Conservation (phyloP, 2,329 filamentous ascomycete genomes). For the Gyromitra esculenta region DNA sequence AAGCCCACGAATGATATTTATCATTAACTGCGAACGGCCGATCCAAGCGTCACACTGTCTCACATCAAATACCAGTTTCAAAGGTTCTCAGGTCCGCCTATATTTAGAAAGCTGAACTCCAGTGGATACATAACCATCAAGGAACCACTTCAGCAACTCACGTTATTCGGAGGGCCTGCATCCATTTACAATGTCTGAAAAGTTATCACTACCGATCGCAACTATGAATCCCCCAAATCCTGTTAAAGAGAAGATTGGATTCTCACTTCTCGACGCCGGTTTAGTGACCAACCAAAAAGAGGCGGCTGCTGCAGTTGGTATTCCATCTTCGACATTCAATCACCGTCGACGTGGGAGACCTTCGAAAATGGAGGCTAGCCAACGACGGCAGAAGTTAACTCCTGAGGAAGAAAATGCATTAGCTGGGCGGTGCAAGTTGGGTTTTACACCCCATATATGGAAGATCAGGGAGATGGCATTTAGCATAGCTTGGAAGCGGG, state of each 20-base stretch:
- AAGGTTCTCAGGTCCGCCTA: not conserved
- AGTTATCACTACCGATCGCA: not conserved
- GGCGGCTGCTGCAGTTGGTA: not conserved
- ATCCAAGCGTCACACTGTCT: not conserved
- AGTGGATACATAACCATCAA: not conserved
- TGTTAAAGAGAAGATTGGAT: not conserved
- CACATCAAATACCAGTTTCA: not conserved
- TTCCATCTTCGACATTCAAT: not conserved
- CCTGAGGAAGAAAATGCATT: not conserved
- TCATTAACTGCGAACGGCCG: not conserved
- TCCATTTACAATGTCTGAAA: not conserved
- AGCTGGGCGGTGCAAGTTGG: not conserved
- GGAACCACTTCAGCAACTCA: not conserved
- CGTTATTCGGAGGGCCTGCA: not conserved
- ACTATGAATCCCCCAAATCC: not conserved
- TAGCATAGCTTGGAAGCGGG: not conserved
- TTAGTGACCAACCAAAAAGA: not conserved
- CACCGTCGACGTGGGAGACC: not conserved
- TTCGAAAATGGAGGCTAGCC: not conserved
- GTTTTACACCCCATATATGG: not conserved
- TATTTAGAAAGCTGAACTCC: slow-evolving; percentile 6
- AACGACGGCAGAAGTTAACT: not conserved
- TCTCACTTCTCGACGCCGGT: not conserved
- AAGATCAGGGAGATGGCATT: not conserved
- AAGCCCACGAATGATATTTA: slow-evolving; percentile 3